Evolutionary conservation across 495 filamentous ascomycete species (phyloP), one percentile per base, ranked within the genome.

Genomic region (Podospora sp.): DNA sequence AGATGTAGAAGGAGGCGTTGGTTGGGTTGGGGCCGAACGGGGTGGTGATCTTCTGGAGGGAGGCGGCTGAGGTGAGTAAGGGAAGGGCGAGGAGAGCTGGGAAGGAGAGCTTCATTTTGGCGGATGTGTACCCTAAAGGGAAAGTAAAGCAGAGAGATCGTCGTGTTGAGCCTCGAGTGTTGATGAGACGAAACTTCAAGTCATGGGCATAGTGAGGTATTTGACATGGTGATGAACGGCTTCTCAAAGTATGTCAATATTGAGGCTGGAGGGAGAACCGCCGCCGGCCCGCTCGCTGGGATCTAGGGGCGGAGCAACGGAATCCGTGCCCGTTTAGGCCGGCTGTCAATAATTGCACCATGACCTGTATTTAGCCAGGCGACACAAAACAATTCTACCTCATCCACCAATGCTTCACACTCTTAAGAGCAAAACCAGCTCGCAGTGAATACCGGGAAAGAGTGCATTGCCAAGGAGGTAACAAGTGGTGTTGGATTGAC

Each of bases 1-100:
- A 87, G 71, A 86, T 84, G 76, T 84, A 85, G 73, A 87, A 85
- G 21, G 72, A 74, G 20, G 82, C 81, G 60, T 83, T 81, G 50
- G 78, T 80, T 12, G 85, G 85, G 68, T 87, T 87, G 55, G 73
- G 66, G 0, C 83, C 82, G 66, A 83, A 77, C 60, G 73, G 46
- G 5, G 74, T 70, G 8, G 75, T 77, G 35, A 83, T 68, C 63
- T 78, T 67, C 14, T 72, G 69, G 24, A 84, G 75, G 22, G 66
- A 60, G 29, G 72, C 73, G 5, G 72, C 72, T 2, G 65, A 56
- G 18, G 71, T 71, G 2, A 68, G 64, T 12, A 52, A 1, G 16
- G 69, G 21, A 57, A 69, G 22, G 29, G 61, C 6, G 2, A 51
- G 5, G 26, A 69, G 40, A 2, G 40, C 2, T 6, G 12, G 11